Base-by-base conservation (phyloP, 2,329 filamentous ascomycete genomes). In the Aspergillus ibericus region DNA sequence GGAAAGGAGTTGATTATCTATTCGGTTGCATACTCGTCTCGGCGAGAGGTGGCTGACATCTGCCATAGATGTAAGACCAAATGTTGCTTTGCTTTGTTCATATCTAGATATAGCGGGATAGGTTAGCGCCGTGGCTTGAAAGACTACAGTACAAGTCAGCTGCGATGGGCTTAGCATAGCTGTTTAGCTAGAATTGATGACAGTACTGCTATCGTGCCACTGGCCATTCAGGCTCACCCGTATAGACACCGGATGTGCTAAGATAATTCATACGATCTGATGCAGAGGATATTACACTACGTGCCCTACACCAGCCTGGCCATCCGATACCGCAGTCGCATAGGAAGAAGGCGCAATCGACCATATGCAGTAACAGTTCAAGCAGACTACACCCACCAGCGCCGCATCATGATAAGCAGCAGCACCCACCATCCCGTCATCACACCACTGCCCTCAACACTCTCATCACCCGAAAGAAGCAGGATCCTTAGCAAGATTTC, bases 401-500 rank as follows among this genome's bases (percentile, higher is more conserved):
- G 29, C 29, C 29, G 29, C 29, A 32, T 9, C 9, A 32, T 3
- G 1, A 32, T 8, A 32, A 32, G 29, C 29, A 32, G 8, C 29
- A 25, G 3, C 3, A 25, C 22, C 22, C 22, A 25, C 22, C 5
- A 25, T 5, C 22, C 22, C 7, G 3, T 10, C 29, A 32, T 32
- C 29, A 32, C 8, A 32, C 8, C 22, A 25, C 9, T 10, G 8
- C 2, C 8, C 29, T 32, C 9, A 32, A 32, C 29, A 32, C 29
- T 9, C 7, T 29, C 9, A 32, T 1, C 8, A 32, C 29, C 22
- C 22, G 5, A 5, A 25, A 29, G 27, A 29, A 36, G 32, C 55
- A 52, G 60, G 60, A 62, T 62, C 60, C 59, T 61, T 58, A 64
- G 59, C 64, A 67, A 65, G 59, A 70, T 63, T 67, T 67, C 69